Evolutionary conservation across 768 basidiomycete species (phyloP).

Genomic region (Agaricus subrufescens): DNA sequence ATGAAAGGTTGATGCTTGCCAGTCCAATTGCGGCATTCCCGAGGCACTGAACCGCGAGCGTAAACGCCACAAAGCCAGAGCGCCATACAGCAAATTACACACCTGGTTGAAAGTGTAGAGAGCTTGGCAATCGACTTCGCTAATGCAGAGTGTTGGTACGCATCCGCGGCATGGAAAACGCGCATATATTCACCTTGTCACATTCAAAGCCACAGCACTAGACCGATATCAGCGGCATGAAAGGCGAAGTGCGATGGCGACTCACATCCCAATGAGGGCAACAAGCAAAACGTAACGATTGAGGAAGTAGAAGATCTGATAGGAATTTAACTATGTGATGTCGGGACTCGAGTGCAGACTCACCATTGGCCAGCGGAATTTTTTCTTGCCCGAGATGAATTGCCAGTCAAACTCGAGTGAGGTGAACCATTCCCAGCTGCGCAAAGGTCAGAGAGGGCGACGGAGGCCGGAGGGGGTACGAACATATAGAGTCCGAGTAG

Average conservation of each 20-base stretch:
- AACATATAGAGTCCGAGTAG: slow-evolving; percentile 59
- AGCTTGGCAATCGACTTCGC: slow-evolving; percentile 57
- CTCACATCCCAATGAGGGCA: slow-evolving; percentile 68
- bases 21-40: slow-evolving; percentile 67
- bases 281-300: slow-evolving; percentile 63
- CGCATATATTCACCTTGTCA: slow-evolving; percentile 36
- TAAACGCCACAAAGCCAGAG: neutral
- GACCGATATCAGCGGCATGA: neutral
- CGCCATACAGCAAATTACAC: slow-evolving; percentile 10
- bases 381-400: slow-evolving; percentile 49
- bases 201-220: slow-evolving; percentile 56
- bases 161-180: neutral
- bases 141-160: slow-evolving; percentile 14
- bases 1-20: slow-evolving; percentile 66
- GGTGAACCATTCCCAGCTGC: slow-evolving; percentile 64
- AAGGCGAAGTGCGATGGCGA: slow-evolving; percentile 4
- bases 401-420: slow-evolving; percentile 65
- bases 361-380: slow-evolving; percentile 68
- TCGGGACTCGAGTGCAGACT: neutral
- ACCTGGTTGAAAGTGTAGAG: slow-evolving; percentile 67
- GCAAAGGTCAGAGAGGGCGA: slow-evolving; percentile 1
- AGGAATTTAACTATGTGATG: neutral
- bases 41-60: slow-evolving; percentile 28
- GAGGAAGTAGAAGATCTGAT: slow-evolving; percentile 63
- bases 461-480: slow-evolving; percentile 16